Conservation (phyloP, 2,329 filamentous ascomycete species). For the Talaromyces albobiverticillius region DNA sequence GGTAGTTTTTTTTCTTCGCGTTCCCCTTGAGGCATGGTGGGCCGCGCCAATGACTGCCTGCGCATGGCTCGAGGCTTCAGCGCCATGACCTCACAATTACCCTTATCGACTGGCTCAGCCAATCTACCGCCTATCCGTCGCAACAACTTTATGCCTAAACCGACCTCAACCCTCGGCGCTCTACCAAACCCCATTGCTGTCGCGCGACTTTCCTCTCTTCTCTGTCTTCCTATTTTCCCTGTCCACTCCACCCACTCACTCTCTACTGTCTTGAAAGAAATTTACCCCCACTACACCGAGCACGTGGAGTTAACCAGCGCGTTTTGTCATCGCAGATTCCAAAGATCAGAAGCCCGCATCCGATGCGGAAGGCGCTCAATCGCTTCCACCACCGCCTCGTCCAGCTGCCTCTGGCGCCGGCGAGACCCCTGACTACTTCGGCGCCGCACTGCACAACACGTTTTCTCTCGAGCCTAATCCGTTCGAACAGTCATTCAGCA, state of each 20-base stretch:
- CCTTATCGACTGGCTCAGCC: conserved; percentile 13
- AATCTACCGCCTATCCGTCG: not conserved
- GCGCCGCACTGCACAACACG: conserved; percentile 52
- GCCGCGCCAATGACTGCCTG: conserved; percentile 25
- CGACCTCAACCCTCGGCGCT: not conserved
- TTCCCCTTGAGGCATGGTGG: conserved; percentile 28
- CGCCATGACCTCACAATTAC: conserved; percentile 19
- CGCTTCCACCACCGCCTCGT: conserved; percentile 69
- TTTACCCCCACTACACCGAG: too few species aligned
- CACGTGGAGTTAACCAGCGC: not conserved
- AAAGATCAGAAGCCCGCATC: conserved; percentile 33
- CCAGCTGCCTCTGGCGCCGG: conserved; percentile 49
- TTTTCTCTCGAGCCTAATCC: conserved; percentile 80
- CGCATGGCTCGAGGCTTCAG: conserved; percentile 6
- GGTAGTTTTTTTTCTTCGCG: conserved; percentile 13
- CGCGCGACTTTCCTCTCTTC: not conserved
- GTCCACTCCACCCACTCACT: not conserved
- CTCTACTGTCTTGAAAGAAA: not conserved
- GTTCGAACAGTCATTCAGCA: conserved; percentile 90
- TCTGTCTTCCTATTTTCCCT: not conserved
- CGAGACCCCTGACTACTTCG: conserved; percentile 69
- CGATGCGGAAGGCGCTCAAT: conserved; percentile 44
- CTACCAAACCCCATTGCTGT: not conserved
- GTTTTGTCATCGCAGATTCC: conserved; percentile 4
- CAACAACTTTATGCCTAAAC: not conserved